These are phyloP conservation scores for Cavenderia fasciculata DNA, from an alignment of 78 protist species.

Conservation along the genomic window DNA sequence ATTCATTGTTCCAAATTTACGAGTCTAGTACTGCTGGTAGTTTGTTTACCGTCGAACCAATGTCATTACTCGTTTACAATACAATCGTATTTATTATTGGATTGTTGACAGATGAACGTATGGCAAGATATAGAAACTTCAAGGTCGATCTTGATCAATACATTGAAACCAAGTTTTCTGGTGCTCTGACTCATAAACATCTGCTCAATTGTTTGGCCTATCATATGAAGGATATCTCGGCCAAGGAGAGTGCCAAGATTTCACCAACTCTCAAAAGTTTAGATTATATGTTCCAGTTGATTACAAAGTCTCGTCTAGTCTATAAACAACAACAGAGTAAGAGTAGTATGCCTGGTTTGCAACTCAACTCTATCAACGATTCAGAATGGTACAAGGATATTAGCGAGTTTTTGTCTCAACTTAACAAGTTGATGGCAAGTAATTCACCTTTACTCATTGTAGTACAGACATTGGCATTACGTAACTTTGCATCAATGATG, in stretches of 20 bases:
- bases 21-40: conserved; percentile 12
- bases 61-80: conserved; percentile 42
- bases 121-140: conserved; percentile 46
- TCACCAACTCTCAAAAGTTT: conserved; percentile 59
- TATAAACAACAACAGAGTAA: conserved; percentile 4
- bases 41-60: conserved; percentile 24
- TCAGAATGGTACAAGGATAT: conserved; percentile 35
- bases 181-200: conserved; percentile 51
- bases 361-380: no score
- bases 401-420: neutral
- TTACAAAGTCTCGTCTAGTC: conserved; percentile 49
- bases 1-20: conserved; percentile 36
- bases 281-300: conserved; percentile 57
- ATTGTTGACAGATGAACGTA: conserved; percentile 58
- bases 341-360: neutral
- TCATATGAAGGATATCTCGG: conserved; percentile 28
- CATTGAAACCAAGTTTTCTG: conserved; percentile 26
- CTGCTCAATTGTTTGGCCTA: conserved; percentile 29
- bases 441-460: conserved; percentile 33
- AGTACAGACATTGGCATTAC: conserved; percentile 40
- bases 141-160: conserved; percentile 33
- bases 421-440: conserved; percentile 54
- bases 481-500: conserved; percentile 48
- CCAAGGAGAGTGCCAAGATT: conserved; percentile 53
- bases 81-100: conserved; percentile 71